Percentiles rank a stretch among this genome's conserved stretches.
phyloP scores from a whole-genome alignment of 1,284 basidiomycete species.

The Moniliella sp. region DNA sequence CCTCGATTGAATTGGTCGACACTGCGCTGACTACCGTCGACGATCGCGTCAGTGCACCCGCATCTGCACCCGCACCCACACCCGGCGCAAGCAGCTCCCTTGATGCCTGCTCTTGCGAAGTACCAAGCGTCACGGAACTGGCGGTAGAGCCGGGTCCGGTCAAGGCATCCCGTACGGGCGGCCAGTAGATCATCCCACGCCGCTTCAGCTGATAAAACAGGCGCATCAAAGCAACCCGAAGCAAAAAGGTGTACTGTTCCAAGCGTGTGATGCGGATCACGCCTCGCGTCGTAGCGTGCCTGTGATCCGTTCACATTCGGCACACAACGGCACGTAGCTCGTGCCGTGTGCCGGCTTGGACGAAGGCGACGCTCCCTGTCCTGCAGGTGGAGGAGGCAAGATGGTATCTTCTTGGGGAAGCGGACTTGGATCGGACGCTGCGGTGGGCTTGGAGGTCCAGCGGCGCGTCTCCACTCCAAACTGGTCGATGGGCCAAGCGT shows the following conservation, averaged over 20 bases:
- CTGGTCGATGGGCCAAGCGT: not conserved
- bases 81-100: not conserved
- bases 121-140: not conserved
- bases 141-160: not conserved
- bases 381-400: too few relatives aligned
- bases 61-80: too few relatives aligned
- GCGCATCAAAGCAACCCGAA: slow-evolving; percentile 80
- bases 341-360: too few relatives aligned
- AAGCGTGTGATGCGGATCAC: slow-evolving; percentile 78
- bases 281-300: slow-evolving; percentile 39
- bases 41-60: slow-evolving; percentile 51
- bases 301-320: too few relatives aligned
- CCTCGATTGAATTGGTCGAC: slow-evolving; percentile 45
- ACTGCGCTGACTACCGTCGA: slow-evolving; percentile 83
- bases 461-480: not conserved
- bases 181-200: slow-evolving; percentile 64
- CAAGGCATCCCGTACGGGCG: slow-evolving; percentile 21
- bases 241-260: slow-evolving; percentile 88
- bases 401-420: too few relatives aligned
- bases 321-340: too few relatives aligned
- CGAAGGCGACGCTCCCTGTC: too few relatives aligned
- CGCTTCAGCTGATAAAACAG: slow-evolving; percentile 74
- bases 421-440: not conserved
- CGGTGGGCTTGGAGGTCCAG: not conserved
- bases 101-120: not conserved